Conservation (phyloP, 805 yeast species). For the Hanseniaspora jakobsenii region DNA sequence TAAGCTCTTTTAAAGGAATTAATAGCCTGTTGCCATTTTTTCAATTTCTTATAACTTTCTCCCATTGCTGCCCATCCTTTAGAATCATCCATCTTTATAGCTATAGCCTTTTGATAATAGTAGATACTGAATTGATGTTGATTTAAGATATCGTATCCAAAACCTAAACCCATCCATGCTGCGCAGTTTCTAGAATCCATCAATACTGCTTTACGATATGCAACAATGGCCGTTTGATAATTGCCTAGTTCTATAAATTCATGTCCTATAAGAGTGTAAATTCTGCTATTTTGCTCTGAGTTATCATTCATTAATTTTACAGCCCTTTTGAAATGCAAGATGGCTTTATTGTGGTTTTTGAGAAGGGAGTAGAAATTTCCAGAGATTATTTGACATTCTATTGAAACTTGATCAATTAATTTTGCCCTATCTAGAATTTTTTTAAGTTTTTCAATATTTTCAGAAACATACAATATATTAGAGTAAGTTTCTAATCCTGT, state of each 20-base stretch:
- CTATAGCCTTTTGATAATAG: slow-evolving; percentile 83
- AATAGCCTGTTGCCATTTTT: slow-evolving; percentile 34
- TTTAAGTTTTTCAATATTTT: slow-evolving; percentile 70
- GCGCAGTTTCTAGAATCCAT: slow-evolving; percentile 78
- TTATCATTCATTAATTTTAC: slow-evolving; percentile 67
- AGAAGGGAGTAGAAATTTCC: slow-evolving; percentile 88
- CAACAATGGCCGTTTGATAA: slow-evolving; percentile 94
- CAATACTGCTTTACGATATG: slow-evolving; percentile 86
- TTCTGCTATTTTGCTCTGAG: slow-evolving; percentile 37
- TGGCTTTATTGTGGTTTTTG: slow-evolving; percentile 90
- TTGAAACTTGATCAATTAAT: slow-evolving; percentile 71
- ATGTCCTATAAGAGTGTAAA: slow-evolving; percentile 99
- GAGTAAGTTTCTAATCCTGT: slow-evolving; percentile 90
- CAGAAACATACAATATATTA: slow-evolving; percentile 90
- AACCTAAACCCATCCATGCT: slow-evolving; percentile 98
- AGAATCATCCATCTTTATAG: slow-evolving; percentile 75
- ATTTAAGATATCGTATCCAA: slow-evolving; percentile 91
- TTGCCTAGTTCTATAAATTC: slow-evolving; percentile 93
- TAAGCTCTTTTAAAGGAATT: slow-evolving; percentile 43
- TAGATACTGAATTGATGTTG: slow-evolving; percentile 88
- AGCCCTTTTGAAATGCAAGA: slow-evolving; percentile 84
- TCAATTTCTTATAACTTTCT: slow-evolving; percentile 71
- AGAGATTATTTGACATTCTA: slow-evolving; percentile 87
- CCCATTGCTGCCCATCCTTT: slow-evolving; percentile 96
- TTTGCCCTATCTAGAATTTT: slow-evolving; percentile 77